phyloP scores from a whole-genome alignment of 495 filamentous ascomycete genomes.

The Acidomyces sp. region DNA sequence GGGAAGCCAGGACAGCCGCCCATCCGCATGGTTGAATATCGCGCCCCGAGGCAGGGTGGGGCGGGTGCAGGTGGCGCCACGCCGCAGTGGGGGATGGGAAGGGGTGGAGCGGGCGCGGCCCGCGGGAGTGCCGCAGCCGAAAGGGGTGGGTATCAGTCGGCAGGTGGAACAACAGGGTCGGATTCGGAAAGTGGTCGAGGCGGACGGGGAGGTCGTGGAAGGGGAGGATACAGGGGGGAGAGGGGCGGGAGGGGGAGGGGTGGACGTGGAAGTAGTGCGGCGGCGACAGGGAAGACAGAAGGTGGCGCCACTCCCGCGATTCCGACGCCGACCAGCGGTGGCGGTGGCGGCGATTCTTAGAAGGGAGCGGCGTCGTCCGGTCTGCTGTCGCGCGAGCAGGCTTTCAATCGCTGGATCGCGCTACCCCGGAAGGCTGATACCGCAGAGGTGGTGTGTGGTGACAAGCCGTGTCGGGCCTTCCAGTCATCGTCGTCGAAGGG shows the following conservation, averaged over 20 bases:
- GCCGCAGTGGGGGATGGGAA: constrained; percentile 45
- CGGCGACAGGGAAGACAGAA: constrained; percentile 27
- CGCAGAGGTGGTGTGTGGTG: too few species aligned
- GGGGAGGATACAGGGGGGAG: constrained; percentile 44
- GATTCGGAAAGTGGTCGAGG: constrained; percentile 63
- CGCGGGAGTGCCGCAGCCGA: constrained; percentile 42
- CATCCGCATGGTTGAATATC: constrained; percentile 48
- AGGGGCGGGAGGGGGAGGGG: constrained; percentile 47
- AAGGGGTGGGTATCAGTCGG: constrained; percentile 27
- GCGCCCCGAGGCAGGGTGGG: constrained; percentile 41
- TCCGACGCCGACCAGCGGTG: constrained; percentile 8
- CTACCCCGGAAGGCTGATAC: too few species aligned
- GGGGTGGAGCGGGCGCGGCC: constrained; percentile 46
- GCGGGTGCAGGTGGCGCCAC: constrained; percentile 53
- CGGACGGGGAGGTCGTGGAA: constrained; percentile 51
- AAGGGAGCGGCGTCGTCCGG: too few species aligned
- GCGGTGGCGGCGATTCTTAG: constrained; percentile 21
- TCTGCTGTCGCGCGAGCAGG: too few species aligned
- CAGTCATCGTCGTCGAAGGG: too few species aligned
- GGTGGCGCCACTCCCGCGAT: constrained; percentile 5
- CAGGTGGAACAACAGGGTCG: constrained; percentile 44
- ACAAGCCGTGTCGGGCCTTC: too few species aligned
- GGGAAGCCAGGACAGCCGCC: too few species aligned
- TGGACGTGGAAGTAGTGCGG: constrained; percentile 28
- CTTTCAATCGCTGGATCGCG: too few species aligned